phyloP scores from a whole-genome alignment of 768 basidiomycete genomes.

The Boletus rufocinnamomeus region DNA sequence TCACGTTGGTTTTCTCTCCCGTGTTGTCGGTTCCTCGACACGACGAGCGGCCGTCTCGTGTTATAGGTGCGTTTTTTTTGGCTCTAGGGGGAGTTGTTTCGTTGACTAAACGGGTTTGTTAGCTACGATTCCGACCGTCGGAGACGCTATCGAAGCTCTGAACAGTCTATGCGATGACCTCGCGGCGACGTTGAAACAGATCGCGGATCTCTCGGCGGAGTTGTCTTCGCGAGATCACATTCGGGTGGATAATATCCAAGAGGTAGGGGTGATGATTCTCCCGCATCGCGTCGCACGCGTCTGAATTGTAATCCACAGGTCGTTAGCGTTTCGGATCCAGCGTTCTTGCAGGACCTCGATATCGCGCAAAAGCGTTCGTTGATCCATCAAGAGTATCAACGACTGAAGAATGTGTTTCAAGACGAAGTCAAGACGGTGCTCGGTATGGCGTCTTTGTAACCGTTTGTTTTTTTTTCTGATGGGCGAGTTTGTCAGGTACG shows the following conservation, averaged over 20 bases:
- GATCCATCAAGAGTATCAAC: conserved; percentile 62
- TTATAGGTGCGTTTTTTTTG: conserved; percentile 48
- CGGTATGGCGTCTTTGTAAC: conserved; percentile 35
- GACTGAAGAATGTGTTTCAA: conserved; percentile 41
- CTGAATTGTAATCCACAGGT: conserved; percentile 38
- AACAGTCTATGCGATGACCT: conserved; percentile 65
- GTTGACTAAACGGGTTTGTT: background rate
- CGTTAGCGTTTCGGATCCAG: conserved; percentile 50
- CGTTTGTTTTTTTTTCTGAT: background rate
- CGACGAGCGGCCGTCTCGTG: conserved; percentile 58
- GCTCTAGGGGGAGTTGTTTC: background rate
- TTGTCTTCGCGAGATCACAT: conserved; percentile 72
- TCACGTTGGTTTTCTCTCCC: conserved; percentile 70
- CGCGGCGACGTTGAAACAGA: conserved; percentile 59
- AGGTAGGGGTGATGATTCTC: conserved; percentile 44
- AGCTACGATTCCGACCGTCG: conserved; percentile 78
- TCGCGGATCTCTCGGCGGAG: conserved; percentile 67
- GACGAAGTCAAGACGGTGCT: conserved; percentile 56
- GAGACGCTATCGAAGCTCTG: conserved; percentile 70
- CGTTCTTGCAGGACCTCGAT: conserved; percentile 66
- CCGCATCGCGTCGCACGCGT: background rate
- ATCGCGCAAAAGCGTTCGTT: conserved; percentile 67
- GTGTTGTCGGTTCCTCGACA: conserved; percentile 56
- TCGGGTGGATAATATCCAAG: conserved; percentile 66
- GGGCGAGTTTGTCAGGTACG: conserved; percentile 44